Conservation (phyloP, 2,329 filamentous ascomycete genomes). For the Ophiostoma australiae region DNA sequence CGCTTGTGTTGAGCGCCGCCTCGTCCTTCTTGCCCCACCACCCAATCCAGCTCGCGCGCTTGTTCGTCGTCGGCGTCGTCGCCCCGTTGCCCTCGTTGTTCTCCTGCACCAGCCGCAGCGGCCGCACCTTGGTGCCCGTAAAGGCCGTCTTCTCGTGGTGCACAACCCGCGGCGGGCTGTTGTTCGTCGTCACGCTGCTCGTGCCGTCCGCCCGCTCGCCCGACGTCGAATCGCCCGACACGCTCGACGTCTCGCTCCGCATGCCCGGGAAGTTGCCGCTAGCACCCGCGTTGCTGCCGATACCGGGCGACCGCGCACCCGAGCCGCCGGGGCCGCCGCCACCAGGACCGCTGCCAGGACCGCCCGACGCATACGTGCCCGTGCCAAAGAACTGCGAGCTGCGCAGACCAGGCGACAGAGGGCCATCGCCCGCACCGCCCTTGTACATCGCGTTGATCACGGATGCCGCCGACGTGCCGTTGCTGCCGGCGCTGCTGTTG, state of each 20-base stretch:
- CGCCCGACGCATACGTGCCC: conserved; percentile 27
- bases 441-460: conserved; percentile 90
- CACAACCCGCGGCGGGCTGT: conserved; percentile 47
- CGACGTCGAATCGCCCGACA: conserved; percentile 57
- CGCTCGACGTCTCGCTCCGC: conserved; percentile 59
- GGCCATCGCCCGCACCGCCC: conserved; percentile 54
- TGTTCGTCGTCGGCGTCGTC: conserved; percentile 44
- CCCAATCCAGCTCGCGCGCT: conserved; percentile 61
- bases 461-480: conserved; percentile 48
- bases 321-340: conserved; percentile 35
- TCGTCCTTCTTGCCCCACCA: conserved; percentile 53
- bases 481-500: conserved; percentile 17
- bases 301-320: conserved; percentile 47
- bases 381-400: conserved; percentile 57
- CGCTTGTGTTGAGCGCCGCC: conserved; percentile 6
- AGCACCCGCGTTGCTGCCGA: conserved; percentile 31
- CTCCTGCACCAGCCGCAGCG: conserved; percentile 82
- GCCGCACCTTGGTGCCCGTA: conserved; percentile 71
- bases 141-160: conserved; percentile 50
- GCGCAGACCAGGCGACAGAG: conserved; percentile 56
- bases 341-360: conserved; percentile 21
- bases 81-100: conserved; percentile 45
- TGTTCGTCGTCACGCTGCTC: conserved; percentile 52
- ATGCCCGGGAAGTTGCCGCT: conserved; percentile 67
- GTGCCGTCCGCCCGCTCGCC: conserved; percentile 51